Evolutionary conservation across 371 early-diverging fungal species (phyloP).

Genomic region (Syncephalis plumigaleata): DNA sequence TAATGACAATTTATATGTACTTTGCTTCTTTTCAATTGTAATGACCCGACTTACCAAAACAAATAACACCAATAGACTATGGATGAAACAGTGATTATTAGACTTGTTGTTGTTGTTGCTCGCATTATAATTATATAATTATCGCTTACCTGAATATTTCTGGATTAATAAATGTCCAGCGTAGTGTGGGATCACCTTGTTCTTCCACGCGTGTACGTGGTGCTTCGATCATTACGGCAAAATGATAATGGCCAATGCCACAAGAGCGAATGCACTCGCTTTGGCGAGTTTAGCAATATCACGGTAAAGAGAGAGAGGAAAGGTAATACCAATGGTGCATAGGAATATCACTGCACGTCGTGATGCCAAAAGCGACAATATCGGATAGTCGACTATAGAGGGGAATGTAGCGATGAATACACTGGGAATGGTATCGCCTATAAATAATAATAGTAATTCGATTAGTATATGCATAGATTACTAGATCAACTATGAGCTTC

Average conservation of each 20-base stretch:
- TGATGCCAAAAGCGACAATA: slow-evolving; percentile 27
- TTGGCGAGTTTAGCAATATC: slow-evolving; percentile 65
- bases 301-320: slow-evolving; percentile 58
- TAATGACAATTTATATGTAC: no score
- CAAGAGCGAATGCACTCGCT: slow-evolving; percentile 54
- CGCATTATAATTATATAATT: neutral
- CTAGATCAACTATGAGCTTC: slow-evolving; percentile 5
- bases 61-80: slow-evolving; percentile 54
- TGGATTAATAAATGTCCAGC: slow-evolving; percentile 27
- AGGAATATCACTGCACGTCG: slow-evolving; percentile 39
- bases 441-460: neutral
- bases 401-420: slow-evolving; percentile 49
- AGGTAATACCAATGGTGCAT: slow-evolving; percentile 45
- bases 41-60: slow-evolving; percentile 66
- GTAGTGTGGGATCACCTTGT: slow-evolving; percentile 25
- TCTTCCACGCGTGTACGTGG: slow-evolving; percentile 30
- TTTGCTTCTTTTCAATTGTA: no score
- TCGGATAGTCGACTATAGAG: slow-evolving; percentile 23
- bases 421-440: slow-evolving; percentile 60
- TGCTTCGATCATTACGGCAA: slow-evolving; percentile 49
- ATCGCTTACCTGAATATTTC: slow-evolving; percentile 32
- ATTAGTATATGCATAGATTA: neutral
- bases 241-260: slow-evolving; percentile 54
- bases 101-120: neutral
- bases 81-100: neutral